Base-by-base conservation (phyloP, 2,329 filamentous ascomycete genomes). In the Dryadomyces quercus-mongolicae region DNA sequence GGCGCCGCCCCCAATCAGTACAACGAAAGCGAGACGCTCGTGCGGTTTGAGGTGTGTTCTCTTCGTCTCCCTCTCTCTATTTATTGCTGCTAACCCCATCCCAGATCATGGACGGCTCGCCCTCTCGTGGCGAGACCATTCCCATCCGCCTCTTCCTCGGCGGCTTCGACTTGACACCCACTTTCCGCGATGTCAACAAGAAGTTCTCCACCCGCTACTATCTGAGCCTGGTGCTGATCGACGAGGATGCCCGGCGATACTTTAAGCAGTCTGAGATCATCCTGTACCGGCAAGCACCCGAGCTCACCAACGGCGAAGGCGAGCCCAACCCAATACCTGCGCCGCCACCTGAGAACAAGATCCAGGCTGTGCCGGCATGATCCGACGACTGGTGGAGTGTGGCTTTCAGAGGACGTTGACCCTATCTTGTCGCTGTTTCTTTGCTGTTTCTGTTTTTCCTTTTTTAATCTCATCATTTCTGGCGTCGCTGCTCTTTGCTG, bases 191-290 rank as follows among this genome's bases (percentile, higher is more conserved):
- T 68, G 94, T 98, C 62, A 98, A 98, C 80, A 98, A 98, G 78
- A 98, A 98, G 73, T 98, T 95, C 71, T 97, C 92, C 25, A 97
- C 92, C 42, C 80, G 93, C 64, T 98, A 98, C 73, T 98, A 98
- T 72, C 80, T 98, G 59, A 96, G 91, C 67, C 74, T 98, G 58
- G 93, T 98, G 21, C 78, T 96, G 61, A 96, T 96, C 62, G 91
- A 96, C 65, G 91, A 96, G 81, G 88, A 98, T 69, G 93, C 93
- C 51, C 84, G 93, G 63, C 83, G 93, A 63, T 98, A 98, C 73
- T 98, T 98, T 74, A 98, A 98, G 71, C 93, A 98, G 70, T 96
- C 90, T 52, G 93, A 98, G 73, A 98, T 98, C 67, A 91, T 96
- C 56, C 83, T 98, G 52, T 97, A 87, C 74, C 84, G 93, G 60